These are phyloP conservation scores for Usnea hakonensis DNA, from an alignment of 495 filamentous ascomycete species.

Conservation along the genomic window DNA sequence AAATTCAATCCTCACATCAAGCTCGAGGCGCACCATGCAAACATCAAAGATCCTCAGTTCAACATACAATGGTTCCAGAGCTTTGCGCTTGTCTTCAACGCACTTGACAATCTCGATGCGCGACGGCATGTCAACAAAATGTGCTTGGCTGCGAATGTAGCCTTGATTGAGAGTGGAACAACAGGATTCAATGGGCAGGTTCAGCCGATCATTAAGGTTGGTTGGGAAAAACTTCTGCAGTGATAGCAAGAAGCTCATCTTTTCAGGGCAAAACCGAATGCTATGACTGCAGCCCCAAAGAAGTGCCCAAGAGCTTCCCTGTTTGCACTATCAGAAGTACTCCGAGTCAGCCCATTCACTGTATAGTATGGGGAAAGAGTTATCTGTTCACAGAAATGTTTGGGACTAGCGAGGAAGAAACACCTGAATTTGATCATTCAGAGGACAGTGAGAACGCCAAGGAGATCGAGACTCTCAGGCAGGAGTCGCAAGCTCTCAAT, in stretches of 20 bases:
- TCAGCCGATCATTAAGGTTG: constrained; percentile 82
- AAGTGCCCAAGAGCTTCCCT: constrained; percentile 81
- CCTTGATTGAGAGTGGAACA: constrained; percentile 92
- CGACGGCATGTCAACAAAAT: constrained; percentile 94
- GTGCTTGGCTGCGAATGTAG: constrained; percentile 86
- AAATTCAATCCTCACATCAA: constrained; percentile 87
- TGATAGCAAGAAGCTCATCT: constrained; percentile 16
- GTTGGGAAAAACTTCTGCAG: constrained; percentile 6
- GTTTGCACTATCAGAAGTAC: constrained; percentile 96
- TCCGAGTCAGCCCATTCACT: constrained; percentile 92
- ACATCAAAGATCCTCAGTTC: constrained; percentile 92
- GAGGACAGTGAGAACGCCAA: constrained; percentile 75
- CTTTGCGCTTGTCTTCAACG: constrained; percentile 90
- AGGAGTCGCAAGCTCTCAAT: constrained; percentile 75
- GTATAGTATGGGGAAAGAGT: constrained; percentile 99
- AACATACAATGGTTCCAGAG: constrained; percentile 79
- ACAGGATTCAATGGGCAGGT: constrained; percentile 98
- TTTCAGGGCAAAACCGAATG: constrained; percentile 77
- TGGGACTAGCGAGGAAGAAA: constrained; percentile 80
- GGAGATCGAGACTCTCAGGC: constrained; percentile 78
- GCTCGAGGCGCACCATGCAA: constrained; percentile 85
- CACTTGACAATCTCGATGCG: constrained; percentile 91
- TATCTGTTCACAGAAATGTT: constrained; percentile 94
- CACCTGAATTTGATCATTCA: constrained; percentile 64
- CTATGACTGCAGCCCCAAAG: constrained; percentile 89